Percentiles rank a stretch among this genome's conserved stretches.
Evolutionary conservation across 805 yeast genomes (phyloP).

Genomic region (Huiozyma naganishii): DNA sequence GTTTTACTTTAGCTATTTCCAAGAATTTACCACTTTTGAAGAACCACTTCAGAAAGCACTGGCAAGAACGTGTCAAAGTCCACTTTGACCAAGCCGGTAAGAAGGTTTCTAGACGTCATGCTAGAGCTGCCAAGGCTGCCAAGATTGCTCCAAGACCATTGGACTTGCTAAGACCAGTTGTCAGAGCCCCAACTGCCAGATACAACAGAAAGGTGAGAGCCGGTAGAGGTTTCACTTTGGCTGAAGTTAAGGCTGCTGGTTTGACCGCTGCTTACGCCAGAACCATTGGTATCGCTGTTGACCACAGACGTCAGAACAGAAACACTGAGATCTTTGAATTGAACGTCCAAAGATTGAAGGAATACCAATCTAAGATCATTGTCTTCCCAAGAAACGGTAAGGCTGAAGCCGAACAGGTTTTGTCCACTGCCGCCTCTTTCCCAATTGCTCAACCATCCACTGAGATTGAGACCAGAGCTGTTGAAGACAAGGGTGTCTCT

Average conservation of each 20-base stretch:
- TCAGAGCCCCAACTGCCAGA: conserved; percentile 96
- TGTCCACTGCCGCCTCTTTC: conserved; percentile 69
- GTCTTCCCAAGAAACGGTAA: conserved; percentile 89
- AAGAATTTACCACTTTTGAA: conserved; percentile 98
- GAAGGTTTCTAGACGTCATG: conserved; percentile 92
- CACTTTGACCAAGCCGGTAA: conserved; percentile 99
- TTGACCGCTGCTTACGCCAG: conserved; percentile 90
- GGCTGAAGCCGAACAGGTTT: conserved; percentile 70
- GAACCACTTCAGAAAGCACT: conserved; percentile 99
- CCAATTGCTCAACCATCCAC: conserved; percentile 75
- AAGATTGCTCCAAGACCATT: conserved; percentile 95
- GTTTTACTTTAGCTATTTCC: conserved; percentile 64
- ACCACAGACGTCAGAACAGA: conserved; percentile 99
- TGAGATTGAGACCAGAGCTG: conserved; percentile 82
- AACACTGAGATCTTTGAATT: conserved; percentile 88
- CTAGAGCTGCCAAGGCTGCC: conserved; percentile 92
- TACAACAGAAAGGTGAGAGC: conserved; percentile 99
- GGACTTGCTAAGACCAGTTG: conserved; percentile 93
- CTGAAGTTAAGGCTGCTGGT: conserved; percentile 97
- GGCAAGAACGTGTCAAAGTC: conserved; percentile 99
- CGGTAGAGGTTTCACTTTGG: conserved; percentile 98
- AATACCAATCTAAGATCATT: conserved; percentile 90
- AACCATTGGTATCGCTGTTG: conserved; percentile 97
- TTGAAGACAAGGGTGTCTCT: conserved; percentile 57
- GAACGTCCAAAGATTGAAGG: conserved; percentile 93